Percentiles rank a stretch among this genome's conserved stretches.
Conservation (phyloP, 2,329 filamentous ascomycete genomes). For the Ilyonectria destructans region DNA sequence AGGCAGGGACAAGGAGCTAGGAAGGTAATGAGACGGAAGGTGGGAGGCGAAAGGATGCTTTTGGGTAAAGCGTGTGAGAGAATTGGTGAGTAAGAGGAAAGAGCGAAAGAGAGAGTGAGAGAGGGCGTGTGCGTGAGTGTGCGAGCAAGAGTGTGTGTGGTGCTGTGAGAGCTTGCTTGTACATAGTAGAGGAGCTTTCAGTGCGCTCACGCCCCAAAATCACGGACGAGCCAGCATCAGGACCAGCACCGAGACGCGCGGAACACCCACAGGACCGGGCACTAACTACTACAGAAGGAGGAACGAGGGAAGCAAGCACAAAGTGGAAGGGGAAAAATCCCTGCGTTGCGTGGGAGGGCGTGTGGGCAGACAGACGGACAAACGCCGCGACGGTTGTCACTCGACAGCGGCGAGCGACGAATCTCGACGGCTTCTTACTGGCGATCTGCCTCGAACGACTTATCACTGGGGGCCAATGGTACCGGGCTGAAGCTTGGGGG, state of each 20-base stretch:
- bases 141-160: conserved; percentile 13
- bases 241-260: conserved; percentile 27
- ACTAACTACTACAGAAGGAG: conserved; percentile 26
- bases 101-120: conserved; percentile 4
- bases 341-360: conserved; percentile 36
- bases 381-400: conserved; percentile 38
- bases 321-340: conserved; percentile 36
- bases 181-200: conserved; percentile 29
- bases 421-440: conserved; percentile 32
- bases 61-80: conserved; percentile 46
- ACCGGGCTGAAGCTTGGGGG: conserved; percentile 44
- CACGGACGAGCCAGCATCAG: conserved; percentile 20
- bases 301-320: conserved; percentile 39
- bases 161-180: conserved; percentile 29
- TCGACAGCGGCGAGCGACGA: conserved; percentile 28
- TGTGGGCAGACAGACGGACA: conserved; percentile 42
- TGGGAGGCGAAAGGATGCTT: conserved; percentile 50
- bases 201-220: conserved; percentile 29
- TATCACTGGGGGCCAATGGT: conserved; percentile 45
- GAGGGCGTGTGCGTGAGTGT: conserved; percentile 21
- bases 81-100: conserved; percentile 42
- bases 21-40: conserved; percentile 42
- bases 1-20: conserved; percentile 41
- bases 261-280: conserved; percentile 22
- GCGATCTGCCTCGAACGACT: conserved; percentile 51